Evolutionary conservation across 1,284 basidiomycete species (phyloP).

Genomic region (Tilletia indica): DNA sequence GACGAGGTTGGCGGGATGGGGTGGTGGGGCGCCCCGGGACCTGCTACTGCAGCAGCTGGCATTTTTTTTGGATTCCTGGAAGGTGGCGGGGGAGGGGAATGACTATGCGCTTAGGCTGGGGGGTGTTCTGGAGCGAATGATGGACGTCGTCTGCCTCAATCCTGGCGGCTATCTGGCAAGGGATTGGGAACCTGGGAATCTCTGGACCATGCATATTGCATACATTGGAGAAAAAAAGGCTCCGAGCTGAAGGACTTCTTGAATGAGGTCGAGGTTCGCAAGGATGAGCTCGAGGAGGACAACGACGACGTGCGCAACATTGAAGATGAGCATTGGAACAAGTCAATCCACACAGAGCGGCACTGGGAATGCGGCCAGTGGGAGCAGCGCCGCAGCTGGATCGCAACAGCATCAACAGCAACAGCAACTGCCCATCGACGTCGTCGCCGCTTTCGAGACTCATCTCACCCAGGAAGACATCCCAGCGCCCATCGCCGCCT

Average conservation of each 20-base stretch:
- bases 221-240: neutral
- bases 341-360: no score
- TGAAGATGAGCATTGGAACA: no score
- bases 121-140: no score
- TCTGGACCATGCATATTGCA: no score
- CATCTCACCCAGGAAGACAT: slow-evolving; percentile 61
- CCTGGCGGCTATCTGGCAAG: no score
- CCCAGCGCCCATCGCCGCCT: slow-evolving; percentile 81
- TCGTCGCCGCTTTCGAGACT: slow-evolving; percentile 40
- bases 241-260: neutral
- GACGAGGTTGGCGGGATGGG: slow-evolving; percentile 49
- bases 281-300: neutral
- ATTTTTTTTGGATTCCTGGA: neutral
- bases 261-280: neutral
- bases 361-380: neutral
- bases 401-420: neutral
- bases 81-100: no score
- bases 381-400: neutral
- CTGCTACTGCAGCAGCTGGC: slow-evolving; percentile 11
- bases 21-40: slow-evolving; percentile 8
- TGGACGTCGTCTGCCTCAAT: no score
- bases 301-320: neutral
- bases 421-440: slow-evolving; percentile 32
- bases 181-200: no score
- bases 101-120: no score